A percentile compares a stretch with the other conserved stretches of the same genome.
phyloP scores from a whole-genome alignment of 257 asterid species.

The Solanum tarapatanum region DNA sequence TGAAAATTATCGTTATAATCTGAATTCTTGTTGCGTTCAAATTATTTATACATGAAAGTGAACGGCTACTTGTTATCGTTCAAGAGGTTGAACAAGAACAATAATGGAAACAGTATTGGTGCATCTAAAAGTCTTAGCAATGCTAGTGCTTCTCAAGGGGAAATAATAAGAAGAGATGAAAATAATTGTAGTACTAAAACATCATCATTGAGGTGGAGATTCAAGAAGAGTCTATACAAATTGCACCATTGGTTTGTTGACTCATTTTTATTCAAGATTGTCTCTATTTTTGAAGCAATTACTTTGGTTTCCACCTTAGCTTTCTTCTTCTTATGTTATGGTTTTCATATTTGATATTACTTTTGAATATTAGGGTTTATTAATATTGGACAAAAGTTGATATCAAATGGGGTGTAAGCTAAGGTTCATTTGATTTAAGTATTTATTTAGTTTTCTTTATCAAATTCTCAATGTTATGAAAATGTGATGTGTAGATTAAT shows the following conservation, averaged over 20 bases:
- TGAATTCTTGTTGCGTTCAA: neutral
- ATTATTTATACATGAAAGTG: slow-evolving; percentile 31
- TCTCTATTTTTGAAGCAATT: slow-evolving; percentile 49
- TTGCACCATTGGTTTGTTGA: slow-evolving; percentile 50
- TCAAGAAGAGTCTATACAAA: slow-evolving; percentile 20
- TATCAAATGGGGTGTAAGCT: neutral
- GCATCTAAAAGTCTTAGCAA: neutral
- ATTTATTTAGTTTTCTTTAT: neutral
- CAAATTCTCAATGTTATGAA: neutral
- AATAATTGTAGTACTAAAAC: neutral
- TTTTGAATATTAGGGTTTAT: neutral
- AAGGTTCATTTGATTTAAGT: neutral
- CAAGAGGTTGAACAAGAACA: slow-evolving; percentile 35
- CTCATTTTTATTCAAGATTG: slow-evolving; percentile 45
- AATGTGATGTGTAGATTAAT: neutral
- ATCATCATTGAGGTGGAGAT: slow-evolving; percentile 34
- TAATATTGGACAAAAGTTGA: neutral
- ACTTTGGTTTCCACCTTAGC: slow-evolving; percentile 42
- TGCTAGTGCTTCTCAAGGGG: neutral
- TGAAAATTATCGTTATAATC: neutral
- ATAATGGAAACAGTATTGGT: neutral
- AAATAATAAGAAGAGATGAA: no score
- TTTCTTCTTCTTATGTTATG: slow-evolving; percentile 71
- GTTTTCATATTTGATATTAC: slow-evolving; percentile 45
- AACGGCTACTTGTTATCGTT: slow-evolving; percentile 28